These are phyloP conservation scores for Albugo laibachii DNA, from an alignment of 352 stramenopile genomes.

Conservation along the genomic window DNA sequence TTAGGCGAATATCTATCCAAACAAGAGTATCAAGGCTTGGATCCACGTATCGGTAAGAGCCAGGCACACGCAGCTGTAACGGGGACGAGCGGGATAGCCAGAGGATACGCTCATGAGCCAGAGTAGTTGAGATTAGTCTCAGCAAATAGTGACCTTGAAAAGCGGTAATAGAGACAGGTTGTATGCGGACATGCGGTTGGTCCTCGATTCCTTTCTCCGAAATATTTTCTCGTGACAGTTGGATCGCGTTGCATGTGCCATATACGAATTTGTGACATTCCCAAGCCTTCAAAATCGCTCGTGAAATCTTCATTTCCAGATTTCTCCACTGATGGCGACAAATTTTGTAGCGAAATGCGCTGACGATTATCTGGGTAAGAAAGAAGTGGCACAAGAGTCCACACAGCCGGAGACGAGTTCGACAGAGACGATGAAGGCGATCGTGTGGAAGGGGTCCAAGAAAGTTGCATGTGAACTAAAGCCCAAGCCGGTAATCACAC, in stretches of 20 bases:
- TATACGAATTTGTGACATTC: too few relatives aligned
- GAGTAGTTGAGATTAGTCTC: background rate
- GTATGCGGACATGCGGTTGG: too few relatives aligned
- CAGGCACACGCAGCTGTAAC: conserved; percentile 51
- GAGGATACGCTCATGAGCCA: conserved; percentile 46
- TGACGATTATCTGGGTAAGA: conserved; percentile 15
- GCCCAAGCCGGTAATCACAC: conserved; percentile 13
- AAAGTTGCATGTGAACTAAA: conserved; percentile 9
- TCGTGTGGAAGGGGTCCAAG: conserved; percentile 15
- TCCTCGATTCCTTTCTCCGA: too few relatives aligned
- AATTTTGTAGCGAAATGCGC: conserved; percentile 15
- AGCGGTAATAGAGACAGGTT: too few relatives aligned
- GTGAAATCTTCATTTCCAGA: too few relatives aligned
- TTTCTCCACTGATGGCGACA: background rate
- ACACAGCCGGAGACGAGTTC: conserved; percentile 14
- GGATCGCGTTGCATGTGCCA: too few relatives aligned
- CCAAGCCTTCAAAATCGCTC: too few relatives aligned
- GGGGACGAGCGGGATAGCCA: conserved; percentile 51
- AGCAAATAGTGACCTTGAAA: too few relatives aligned
- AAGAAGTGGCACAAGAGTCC: conserved; percentile 10
- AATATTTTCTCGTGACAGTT: too few relatives aligned
- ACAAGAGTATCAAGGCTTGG: conserved; percentile 57
- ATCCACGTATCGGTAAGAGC: conserved; percentile 65
- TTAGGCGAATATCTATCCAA: conserved; percentile 46
- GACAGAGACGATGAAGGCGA: conserved; percentile 15